Base-by-base conservation (phyloP, 345 rosid genomes). In the Crucihimalaya himalaica region DNA sequence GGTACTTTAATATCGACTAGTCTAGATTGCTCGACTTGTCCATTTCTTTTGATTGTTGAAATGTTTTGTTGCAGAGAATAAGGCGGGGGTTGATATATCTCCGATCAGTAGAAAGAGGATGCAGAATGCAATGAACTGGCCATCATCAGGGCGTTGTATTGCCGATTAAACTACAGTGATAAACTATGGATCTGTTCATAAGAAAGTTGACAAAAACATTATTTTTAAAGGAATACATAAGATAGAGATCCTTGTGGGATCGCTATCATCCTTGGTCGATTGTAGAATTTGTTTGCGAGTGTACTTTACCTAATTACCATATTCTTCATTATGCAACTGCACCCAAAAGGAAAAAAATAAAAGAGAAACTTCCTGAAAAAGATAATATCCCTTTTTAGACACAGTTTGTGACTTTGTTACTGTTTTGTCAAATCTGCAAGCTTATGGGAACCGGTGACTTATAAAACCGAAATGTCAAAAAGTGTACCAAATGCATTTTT, bases 1-100 rank as follows among this genome's bases (percentile, higher is more conserved):
- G 97, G 99, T 95, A 94, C 39, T 20, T 25, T 13, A 35, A 40
- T 39, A 70, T 48, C 15, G 8, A 25, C 43, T 62, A 23, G 16
- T 73, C 29, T 39, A 51, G 61, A 34, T 31, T 55, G 40, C 48
- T 60, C 8, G 52, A 46, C 62, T n/a, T n/a, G 35, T 66, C 12
- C 37, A 32, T 62, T 27, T 76, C 32, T 60, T 21, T 29, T 59
- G 29, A 28, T 31, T 9, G 48, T 42, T 40, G 37, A 42, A 67
- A 11, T 64, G 0, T 29, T 25, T 19, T 59, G 51, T 70, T 73
- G 77, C 89, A 94, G 98, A 91, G 98, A 73, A 85, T 94, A 79
- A 85, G 75, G 61, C 82, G 97, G 0, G 96, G 90, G 43, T 79
- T 94, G 79, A 76, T 85, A 57, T 85, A 66, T 82, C 87, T 91